Conservation (phyloP, 2,329 filamentous ascomycete genomes). For the Phaeosphaeriaceae sp. region DNA sequence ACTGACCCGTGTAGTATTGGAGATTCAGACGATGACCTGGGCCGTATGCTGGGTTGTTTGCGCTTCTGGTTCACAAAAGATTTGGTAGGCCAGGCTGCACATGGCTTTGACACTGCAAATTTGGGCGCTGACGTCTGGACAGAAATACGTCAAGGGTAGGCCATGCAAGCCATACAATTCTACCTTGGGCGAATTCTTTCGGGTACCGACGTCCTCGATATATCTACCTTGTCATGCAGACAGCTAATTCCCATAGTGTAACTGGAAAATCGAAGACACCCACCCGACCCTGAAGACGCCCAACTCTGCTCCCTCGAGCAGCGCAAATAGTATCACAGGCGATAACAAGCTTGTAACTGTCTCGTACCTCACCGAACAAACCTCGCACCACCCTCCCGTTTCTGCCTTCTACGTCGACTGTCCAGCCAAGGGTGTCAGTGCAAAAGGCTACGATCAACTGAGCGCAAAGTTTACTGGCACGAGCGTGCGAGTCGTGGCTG, state of each 20-base stretch:
- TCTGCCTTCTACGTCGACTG: conserved; percentile 95
- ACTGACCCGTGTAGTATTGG: conserved; percentile 67
- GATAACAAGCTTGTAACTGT: conserved; percentile 69
- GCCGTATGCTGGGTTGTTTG: conserved; percentile 92
- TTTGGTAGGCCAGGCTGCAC: conserved; percentile 58
- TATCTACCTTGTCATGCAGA: background rate
- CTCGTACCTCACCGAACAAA: conserved; percentile 96
- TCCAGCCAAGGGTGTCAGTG: conserved; percentile 85
- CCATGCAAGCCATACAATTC: conserved; percentile 99
- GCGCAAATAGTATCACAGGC: conserved; percentile 44
- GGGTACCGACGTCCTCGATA: conserved; percentile 58
- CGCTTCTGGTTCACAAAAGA: conserved; percentile 99
- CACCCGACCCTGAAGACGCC: conserved; percentile 64
- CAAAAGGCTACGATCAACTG: conserved; percentile 92
- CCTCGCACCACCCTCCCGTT: conserved; percentile 95
- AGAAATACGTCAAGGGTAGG: conserved; percentile 98
- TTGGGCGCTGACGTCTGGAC: conserved; percentile 25
- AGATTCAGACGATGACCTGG: conserved; percentile 87
- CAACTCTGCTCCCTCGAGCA: conserved; percentile 50
- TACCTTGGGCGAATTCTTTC: conserved; percentile 94
- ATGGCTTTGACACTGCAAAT: background rate
- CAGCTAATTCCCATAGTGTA: conserved; percentile 66
- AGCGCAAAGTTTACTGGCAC: conserved; percentile 98
- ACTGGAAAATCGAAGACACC: conserved; percentile 89
- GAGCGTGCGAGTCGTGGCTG: conserved; percentile 87